Percentiles rank a stretch among this genome's conserved stretches.
phyloP scores from a whole-genome alignment of 345 rosid genomes.

The Psidium guajava region DNA sequence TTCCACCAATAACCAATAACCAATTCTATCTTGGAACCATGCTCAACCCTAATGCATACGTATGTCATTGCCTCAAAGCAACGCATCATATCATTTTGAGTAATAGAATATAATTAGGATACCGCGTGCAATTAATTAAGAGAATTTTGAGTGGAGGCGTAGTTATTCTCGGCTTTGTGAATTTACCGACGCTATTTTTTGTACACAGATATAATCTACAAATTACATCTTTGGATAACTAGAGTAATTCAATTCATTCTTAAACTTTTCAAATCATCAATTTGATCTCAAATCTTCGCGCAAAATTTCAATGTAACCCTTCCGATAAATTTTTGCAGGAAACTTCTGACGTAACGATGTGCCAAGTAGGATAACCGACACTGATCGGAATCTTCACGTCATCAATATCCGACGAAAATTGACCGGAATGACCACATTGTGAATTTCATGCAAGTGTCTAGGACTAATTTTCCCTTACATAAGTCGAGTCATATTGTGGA shows the following conservation, averaged over 20 bases:
- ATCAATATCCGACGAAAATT: neutral
- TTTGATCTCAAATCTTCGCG: neutral
- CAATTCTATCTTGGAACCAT: too few relatives aligned
- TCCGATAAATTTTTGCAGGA: accelerated
- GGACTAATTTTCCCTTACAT: neutral
- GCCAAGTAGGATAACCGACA: accelerated
- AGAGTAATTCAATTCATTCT: neutral
- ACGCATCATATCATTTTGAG: neutral
- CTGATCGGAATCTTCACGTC: neutral
- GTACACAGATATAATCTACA: neutral
- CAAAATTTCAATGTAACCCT: accelerated
- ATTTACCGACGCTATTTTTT: neutral
- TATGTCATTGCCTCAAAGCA: neutral
- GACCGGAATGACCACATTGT: neutral
- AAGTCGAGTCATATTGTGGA: neutral
- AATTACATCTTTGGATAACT: neutral
- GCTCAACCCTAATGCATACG: neutral
- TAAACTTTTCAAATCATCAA: neutral
- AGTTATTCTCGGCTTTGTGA: neutral
- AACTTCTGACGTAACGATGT: neutral
- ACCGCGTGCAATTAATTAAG: neutral
- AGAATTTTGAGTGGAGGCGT: neutral
- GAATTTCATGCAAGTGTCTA: accelerated
- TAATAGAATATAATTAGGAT: neutral
- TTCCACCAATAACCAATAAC: too few relatives aligned